phyloP scores from a whole-genome alignment of 139 green algal species.

The Deuterostichococcus epilithicus region DNA sequence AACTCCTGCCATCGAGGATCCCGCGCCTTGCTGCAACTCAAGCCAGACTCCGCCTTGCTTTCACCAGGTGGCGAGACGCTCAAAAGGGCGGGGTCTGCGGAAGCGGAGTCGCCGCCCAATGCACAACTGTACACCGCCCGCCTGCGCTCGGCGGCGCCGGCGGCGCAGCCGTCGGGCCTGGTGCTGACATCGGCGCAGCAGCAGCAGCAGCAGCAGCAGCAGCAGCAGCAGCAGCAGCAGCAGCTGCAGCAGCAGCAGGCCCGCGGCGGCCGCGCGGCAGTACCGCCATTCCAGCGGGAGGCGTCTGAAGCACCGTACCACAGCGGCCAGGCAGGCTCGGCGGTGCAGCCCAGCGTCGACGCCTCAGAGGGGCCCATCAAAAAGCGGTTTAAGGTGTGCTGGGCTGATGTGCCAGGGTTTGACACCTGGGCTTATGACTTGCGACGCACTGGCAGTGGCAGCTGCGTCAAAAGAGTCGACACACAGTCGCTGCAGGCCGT shows the following conservation, averaged over 20 bases:
- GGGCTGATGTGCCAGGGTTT: neutral
- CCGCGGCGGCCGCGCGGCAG: neutral
- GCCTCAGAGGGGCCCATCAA: conserved; percentile 7
- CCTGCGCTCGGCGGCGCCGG: neutral
- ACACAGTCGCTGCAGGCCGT: neutral
- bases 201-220: conserved; percentile 3
- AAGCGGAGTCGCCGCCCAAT: conserved; percentile 14
- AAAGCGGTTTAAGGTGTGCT: conserved; percentile 7
- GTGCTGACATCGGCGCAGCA: neutral
- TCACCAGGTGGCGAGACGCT: neutral
- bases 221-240: neutral
- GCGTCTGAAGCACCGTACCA: neutral
- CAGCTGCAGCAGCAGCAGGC: neutral
- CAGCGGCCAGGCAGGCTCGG: neutral
- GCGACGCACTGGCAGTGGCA: neutral
- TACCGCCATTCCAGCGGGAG: conserved; percentile 10
- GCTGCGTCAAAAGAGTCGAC: neutral
- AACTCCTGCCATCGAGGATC: neutral
- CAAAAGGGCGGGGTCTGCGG: neutral
- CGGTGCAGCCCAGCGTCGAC: neutral
- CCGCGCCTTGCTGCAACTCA: neutral
- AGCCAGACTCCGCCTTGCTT: neutral
- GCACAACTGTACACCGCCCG: conserved; percentile 19
- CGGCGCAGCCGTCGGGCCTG: neutral
- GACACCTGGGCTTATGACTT: neutral